A percentile compares a stretch with the other conserved stretches of the same genome.
phyloP scores from a whole-genome alignment of 2,329 filamentous ascomycete species.

The Trichoderma arundinaceum region DNA sequence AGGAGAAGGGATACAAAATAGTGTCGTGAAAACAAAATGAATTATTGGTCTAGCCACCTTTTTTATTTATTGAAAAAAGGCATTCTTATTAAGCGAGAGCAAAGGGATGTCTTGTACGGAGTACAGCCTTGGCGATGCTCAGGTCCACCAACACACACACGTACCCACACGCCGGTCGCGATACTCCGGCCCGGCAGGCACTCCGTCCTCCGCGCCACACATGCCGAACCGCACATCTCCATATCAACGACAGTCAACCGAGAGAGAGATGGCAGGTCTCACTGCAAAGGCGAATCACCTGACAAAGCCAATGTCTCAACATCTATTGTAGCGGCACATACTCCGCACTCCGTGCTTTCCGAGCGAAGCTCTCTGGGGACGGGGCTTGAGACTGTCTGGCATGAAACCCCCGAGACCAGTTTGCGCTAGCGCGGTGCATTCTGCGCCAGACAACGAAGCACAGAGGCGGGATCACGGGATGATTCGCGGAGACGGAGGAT shows the following conservation, averaged over 20 bases:
- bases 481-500: too few species aligned
- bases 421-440: not conserved
- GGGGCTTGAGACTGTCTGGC: slow-evolving; percentile 27
- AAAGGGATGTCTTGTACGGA: slow-evolving; percentile 13
- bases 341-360: too few species aligned
- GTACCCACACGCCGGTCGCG: not conserved
- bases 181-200: slow-evolving; percentile 4
- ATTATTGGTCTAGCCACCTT: not conserved
- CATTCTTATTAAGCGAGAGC: too few species aligned
- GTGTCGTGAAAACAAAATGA: not conserved
- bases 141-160: slow-evolving; percentile 8
- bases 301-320: slow-evolving; percentile 4
- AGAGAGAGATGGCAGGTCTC: not conserved
- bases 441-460: not conserved
- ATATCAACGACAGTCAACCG: not conserved
- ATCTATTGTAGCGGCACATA: too few species aligned
- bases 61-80: too few species aligned
- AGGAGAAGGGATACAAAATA: not conserved
- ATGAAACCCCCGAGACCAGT: slow-evolving; percentile 25
- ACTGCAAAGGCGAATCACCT: not conserved
- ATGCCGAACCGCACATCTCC: slow-evolving; percentile 4
- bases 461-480: not conserved
- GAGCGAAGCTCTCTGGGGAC: too few species aligned
- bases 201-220: slow-evolving; percentile 10
- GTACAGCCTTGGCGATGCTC: not conserved